phyloP scores from a whole-genome alignment of 768 basidiomycete genomes.

The Auriscalpium vulgare region DNA sequence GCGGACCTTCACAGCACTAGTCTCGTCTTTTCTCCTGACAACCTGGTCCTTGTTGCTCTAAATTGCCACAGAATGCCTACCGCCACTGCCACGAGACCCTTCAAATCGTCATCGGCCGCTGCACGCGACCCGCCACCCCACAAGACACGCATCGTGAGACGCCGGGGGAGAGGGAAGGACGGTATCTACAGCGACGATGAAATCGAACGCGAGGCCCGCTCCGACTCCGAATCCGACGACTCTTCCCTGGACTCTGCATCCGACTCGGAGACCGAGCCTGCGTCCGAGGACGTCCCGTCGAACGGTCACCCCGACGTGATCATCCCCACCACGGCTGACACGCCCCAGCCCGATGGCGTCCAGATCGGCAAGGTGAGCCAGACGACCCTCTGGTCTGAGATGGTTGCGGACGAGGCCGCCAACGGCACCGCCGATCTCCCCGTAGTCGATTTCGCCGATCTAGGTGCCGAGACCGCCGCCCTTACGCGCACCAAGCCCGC shows the following conservation, averaged over 20 bases:
- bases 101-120: slow-evolving; percentile 1
- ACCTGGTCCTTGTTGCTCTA: not conserved
- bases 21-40: not conserved
- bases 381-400: slow-evolving; percentile 63
- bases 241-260: slow-evolving; percentile 53
- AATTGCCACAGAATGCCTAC: slow-evolving; percentile 14
- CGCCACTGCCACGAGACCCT: slow-evolving; percentile 3
- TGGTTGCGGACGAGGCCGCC: slow-evolving; percentile 69
- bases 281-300: slow-evolving; percentile 51
- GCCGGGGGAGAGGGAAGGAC: slow-evolving; percentile 54
- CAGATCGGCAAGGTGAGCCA: slow-evolving; percentile 6
- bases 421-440: slow-evolving; percentile 63
- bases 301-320: slow-evolving; percentile 44
- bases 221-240: slow-evolving; percentile 62
- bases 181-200: slow-evolving; percentile 68
- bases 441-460: slow-evolving; percentile 73
- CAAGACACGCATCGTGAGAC: slow-evolving; percentile 41
- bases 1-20: not conserved
- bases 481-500: slow-evolving; percentile 23
- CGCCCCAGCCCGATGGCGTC: slow-evolving; percentile 24
- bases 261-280: slow-evolving; percentile 67
- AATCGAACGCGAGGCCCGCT: slow-evolving; percentile 59
- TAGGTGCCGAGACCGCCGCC: slow-evolving; percentile 23
- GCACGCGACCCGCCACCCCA: slow-evolving; percentile 11
- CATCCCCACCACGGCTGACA: slow-evolving; percentile 63